A percentile compares a stretch with the other conserved stretches of the same genome.
These are phyloP conservation scores for Ramichloridium luteum DNA, from an alignment of 2,329 filamentous ascomycete genomes.

Conservation along the genomic window DNA sequence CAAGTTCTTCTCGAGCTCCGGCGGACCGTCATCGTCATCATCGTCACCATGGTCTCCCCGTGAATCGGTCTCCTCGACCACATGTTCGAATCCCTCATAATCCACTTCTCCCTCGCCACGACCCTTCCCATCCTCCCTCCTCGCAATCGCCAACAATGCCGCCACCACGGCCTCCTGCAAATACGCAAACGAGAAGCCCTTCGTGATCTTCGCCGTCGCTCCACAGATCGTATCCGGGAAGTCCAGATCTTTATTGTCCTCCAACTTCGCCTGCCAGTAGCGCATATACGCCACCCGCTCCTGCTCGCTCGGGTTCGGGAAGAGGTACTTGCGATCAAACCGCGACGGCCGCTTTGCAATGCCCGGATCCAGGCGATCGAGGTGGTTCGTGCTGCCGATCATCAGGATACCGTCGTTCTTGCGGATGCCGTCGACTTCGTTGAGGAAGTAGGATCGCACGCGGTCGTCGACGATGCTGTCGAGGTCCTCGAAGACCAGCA, in stretches of 20 bases:
- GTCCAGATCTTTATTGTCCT: conserved; percentile 44
- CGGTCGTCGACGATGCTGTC: conserved; percentile 51
- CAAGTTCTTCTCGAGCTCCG: conserved; percentile 38
- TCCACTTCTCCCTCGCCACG: conserved; percentile 12
- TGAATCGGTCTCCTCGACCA: conserved; percentile 4
- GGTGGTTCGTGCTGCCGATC: conserved; percentile 31
- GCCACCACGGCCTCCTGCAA: conserved; percentile 59
- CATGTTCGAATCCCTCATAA: not conserved
- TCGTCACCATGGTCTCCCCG: conserved; percentile 20
- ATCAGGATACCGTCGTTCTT: conserved; percentile 61
- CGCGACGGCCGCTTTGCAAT: conserved; percentile 50
- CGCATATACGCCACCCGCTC: conserved; percentile 49
- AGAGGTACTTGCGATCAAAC: conserved; percentile 56
- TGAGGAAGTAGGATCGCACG: conserved; percentile 57
- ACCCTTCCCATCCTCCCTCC: no score
- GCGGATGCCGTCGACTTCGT: conserved; percentile 58
- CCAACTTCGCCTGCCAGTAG: conserved; percentile 51
- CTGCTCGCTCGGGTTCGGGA: conserved; percentile 43
- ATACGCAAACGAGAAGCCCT: conserved; percentile 57
- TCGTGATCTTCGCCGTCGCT: conserved; percentile 50
- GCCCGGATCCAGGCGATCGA: conserved; percentile 55
- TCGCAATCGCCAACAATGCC: conserved; percentile 47
- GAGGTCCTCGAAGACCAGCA: conserved; percentile 60
- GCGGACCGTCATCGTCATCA: no score
- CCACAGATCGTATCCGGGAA: conserved; percentile 48